A percentile compares a stretch with the other conserved stretches of the same genome.
Conservation (phyloP, 2,329 filamentous ascomycete species). For the Westerdykella ornata region DNA sequence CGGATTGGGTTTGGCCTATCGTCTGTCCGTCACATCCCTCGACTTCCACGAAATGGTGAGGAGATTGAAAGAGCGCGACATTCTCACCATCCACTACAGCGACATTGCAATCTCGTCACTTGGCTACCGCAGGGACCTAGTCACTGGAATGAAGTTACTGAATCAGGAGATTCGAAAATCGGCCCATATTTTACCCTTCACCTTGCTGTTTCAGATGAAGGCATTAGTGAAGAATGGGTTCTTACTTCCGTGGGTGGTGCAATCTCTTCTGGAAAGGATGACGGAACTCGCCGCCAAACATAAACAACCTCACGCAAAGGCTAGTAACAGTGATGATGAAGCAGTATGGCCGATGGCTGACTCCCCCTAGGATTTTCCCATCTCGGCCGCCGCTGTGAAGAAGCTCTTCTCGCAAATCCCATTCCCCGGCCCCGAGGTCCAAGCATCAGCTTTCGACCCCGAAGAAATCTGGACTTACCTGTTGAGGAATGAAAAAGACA, state of each 20-base stretch:
- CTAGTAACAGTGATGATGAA: not conserved
- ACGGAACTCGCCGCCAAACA: not conserved
- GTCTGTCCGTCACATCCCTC: constrained; percentile 18
- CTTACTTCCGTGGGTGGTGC: constrained; percentile 8
- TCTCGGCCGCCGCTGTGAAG: constrained; percentile 7
- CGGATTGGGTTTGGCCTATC: constrained; percentile 46
- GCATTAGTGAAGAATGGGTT: constrained; percentile 54
- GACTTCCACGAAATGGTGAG: constrained; percentile 7
- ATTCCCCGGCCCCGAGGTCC: constrained; percentile 13
- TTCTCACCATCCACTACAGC: constrained; percentile 3
- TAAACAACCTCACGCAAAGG: not conserved
- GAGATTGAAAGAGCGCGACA: constrained; percentile 7
- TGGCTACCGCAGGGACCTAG: not conserved
- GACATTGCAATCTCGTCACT: not conserved
- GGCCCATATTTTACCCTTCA: constrained; percentile 44
- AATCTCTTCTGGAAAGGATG: constrained; percentile 3
- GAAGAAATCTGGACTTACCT: constrained; percentile 2
- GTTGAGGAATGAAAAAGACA: constrained; percentile 10
- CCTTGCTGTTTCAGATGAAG: constrained; percentile 58
- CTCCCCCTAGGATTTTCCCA: constrained; percentile 1
- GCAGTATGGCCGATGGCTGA: not conserved
- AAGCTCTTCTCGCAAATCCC: constrained; percentile 14
- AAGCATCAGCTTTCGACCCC: constrained; percentile 7
- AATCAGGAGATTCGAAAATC: not conserved
- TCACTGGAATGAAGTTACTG: constrained; percentile 1